Evolutionary conservation across 306 rosid genomes (phyloP), one percentile per base, ranked within the genome.

Genomic region (Lathyrus sativus): DNA sequence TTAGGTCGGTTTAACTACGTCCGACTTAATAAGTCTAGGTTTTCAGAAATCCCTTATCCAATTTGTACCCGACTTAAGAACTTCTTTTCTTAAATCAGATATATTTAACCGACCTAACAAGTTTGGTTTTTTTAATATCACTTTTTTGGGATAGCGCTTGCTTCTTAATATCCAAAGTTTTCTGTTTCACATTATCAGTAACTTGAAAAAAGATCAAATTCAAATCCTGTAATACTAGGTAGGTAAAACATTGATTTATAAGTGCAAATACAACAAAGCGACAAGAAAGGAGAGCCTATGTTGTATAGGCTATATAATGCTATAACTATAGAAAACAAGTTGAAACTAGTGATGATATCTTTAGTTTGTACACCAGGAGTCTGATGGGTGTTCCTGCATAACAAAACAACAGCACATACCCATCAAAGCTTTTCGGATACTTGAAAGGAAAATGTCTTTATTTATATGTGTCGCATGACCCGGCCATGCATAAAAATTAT

Each of bases 361-460:
- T n/a, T 22, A n/a, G 4, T 14, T 3, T 3, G 46, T 10, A 42
- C 46, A 43, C 48, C n/a, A n/a, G n/a, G n/a, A n/a, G n/a, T n/a
- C n/a, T n/a, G n/a, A n/a, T n/a, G n/a, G n/a, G n/a, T n/a, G n/a
- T n/a, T 12, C 50, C 55, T 17, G 3, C 55, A 49, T 3, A 17
- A 15, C 55, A 49, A 49, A 53, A 28, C 29, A n/a, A 42, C 14
- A 51, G 31, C 41, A 45, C 11, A 44, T 13, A n/a, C 9, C 8
- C 19, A 71, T 19, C 50, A 45, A 19, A 13, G 39, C 26, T 38
- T 17, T 48, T n/a, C 4, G 17, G 43, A 24, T 50, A 83, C 80
- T 0, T 84, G 77, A 43, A 82, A 72, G 43, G 87, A 85, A 76
- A 78, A 77, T 46, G 79, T 81, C 75, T 81, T 81, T 26, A 85